phyloP scores from a whole-genome alignment of 1,139 yeast species.

The Candida buenavistaensis region DNA sequence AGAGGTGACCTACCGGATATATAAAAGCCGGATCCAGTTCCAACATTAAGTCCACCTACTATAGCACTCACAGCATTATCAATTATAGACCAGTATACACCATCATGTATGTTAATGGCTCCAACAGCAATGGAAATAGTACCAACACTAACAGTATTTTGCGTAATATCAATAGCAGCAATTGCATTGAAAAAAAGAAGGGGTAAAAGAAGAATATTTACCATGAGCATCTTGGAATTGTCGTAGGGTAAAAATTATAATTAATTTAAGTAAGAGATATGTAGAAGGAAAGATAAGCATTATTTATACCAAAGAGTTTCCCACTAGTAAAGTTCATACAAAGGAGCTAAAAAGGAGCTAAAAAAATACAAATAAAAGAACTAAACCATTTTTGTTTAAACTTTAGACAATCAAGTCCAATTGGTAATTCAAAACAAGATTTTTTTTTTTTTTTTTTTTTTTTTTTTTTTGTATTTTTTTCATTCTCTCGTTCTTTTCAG shows the following conservation, averaged over 20 bases:
- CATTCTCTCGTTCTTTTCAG: not conserved
- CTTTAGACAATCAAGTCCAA: too few relatives aligned
- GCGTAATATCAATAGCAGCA: constrained; percentile 7
- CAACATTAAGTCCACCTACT: constrained; percentile 19
- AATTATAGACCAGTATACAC: constrained; percentile 34
- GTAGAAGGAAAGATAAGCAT: too few relatives aligned
- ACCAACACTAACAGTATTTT: constrained; percentile 17
- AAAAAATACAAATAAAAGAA: too few relatives aligned
- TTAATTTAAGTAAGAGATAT: too few relatives aligned
- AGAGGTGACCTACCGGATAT: too few relatives aligned
- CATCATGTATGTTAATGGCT: constrained; percentile 25
- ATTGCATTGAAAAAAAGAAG: constrained; percentile 2
- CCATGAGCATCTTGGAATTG: too few relatives aligned
- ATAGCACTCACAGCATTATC: constrained; percentile 26
- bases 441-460: constrained; percentile 13
- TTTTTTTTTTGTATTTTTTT: not conserved
- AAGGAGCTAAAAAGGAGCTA: too few relatives aligned
- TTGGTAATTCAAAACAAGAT: too few relatives aligned
- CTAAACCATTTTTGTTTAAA: not conserved
- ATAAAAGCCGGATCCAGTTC: constrained; percentile 27
- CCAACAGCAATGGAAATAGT: constrained; percentile 20
- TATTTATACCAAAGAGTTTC: too few relatives aligned
- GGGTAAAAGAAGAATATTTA: too few relatives aligned
- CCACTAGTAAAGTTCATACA: too few relatives aligned
- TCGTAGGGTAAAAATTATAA: too few relatives aligned